Percentiles rank a stretch among this genome's conserved stretches.
Conservation (phyloP, 352 stramenopile genomes). For the Pythium plurisporium region DNA sequence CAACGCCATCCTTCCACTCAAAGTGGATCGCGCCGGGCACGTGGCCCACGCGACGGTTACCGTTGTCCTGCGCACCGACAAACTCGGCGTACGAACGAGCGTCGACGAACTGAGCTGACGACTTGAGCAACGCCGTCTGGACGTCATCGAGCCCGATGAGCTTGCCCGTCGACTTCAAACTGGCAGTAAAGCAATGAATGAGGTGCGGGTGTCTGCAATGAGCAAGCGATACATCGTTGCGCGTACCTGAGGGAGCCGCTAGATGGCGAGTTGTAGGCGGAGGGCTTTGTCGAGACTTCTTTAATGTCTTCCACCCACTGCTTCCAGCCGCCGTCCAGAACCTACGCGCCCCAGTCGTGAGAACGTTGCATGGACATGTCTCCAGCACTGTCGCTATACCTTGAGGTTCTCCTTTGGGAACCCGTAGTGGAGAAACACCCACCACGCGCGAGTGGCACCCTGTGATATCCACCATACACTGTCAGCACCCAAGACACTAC, state of each 20-base stretch:
- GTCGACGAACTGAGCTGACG: constrained; percentile 32
- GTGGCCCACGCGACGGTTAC: constrained; percentile 43
- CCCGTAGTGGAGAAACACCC: constrained; percentile 74
- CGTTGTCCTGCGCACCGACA: constrained; percentile 30
- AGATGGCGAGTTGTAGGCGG: constrained; percentile 7
- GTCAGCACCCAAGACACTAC: too few relatives aligned
- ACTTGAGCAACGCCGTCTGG: constrained; percentile 24
- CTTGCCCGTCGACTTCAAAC: constrained; percentile 23
- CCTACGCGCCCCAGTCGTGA: too few relatives aligned
- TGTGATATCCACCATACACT: constrained; percentile 6
- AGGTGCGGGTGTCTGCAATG: too few relatives aligned
- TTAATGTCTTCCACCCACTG: constrained; percentile 54
- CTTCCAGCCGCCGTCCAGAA: constrained; percentile 69
- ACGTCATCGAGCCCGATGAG: constrained; percentile 30
- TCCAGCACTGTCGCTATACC: too few relatives aligned
- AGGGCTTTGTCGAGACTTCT: constrained; percentile 31
- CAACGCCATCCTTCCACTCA: constrained; percentile 62
- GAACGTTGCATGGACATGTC: too few relatives aligned
- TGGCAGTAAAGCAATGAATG: too few relatives aligned
- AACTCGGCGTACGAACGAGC: constrained; percentile 35
- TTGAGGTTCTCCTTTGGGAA: constrained; percentile 73
- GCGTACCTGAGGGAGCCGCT: constrained; percentile 6
- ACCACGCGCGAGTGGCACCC: constrained; percentile 71
- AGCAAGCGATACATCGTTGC: too few relatives aligned
- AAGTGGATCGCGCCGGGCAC: constrained; percentile 68